Base-by-base conservation (phyloP, 441 rosid genomes). In the Adansonia gregorii region DNA sequence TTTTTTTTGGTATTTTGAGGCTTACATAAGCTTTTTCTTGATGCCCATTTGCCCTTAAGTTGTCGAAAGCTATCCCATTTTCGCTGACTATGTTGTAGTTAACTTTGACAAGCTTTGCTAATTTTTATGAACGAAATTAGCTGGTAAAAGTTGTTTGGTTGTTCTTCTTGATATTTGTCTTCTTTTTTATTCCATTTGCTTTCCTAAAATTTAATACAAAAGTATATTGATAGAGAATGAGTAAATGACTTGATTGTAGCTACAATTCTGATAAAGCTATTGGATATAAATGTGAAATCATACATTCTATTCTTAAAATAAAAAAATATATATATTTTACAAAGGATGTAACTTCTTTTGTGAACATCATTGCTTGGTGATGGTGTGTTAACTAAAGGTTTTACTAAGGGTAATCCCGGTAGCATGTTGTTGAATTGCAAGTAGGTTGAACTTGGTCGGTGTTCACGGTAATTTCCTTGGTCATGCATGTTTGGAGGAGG, bases 1-100 rank as follows among this genome's bases (percentile, higher is more conserved):
- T 1, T 19, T 4, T 45, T 20, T 2, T 43, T 43, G 24, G 4
- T 48, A 6, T 67, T 68, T 20, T 48, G 39, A 72, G 51, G 61
- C 8, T 39, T 75, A 15, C n/a, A 14, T 67, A 79, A 67, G 51
- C 43, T 5, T 56, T 59, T 64, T 73, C 39, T 48, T 31, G 54
- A 14, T 66, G 22, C 24, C 52, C 15, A 43, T 43, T 20, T 43
- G 15, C 27, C 70, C 8, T 66, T 41, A 3, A 66, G 27, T 41
- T 66, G 3, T 66, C 0, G 12, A 66, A 66, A 17, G 51, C 15
- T n/a, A 66, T 35, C n/a, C 54, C 71, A 43, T 6, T 64, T 64
- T 41, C 2, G 15, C 49, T 41, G 12, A n/a, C 19, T 39, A 35
- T n/a, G 8, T 60, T 22, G 64, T 10, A 59, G 20, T 54, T 54